Evolutionary conservation across 2,329 filamentous ascomycete genomes (phyloP), one percentile per base, ranked within the genome.

Genomic region (Colletotrichum phormii): DNA sequence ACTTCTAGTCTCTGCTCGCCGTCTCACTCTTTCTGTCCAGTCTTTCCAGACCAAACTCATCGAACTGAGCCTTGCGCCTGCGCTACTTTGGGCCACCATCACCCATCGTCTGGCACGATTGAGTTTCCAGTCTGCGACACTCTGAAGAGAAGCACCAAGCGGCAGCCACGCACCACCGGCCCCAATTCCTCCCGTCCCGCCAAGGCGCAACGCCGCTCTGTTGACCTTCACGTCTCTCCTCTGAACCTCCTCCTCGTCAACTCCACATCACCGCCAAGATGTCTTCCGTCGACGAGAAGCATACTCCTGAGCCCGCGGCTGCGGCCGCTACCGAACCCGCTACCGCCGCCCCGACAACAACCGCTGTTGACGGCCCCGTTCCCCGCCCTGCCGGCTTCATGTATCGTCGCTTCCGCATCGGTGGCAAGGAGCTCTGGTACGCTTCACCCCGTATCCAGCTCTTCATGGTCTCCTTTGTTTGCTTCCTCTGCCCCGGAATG

Each of bases 371-470:
- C 70, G 71, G 77, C 55, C 63, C 74, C 61, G 76, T 59, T 42
- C 67, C 75, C 54, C 86, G 85, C 35, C 88, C 88, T 2, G 54
- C 75, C 4, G 88, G 88, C 75, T 94, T 92, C 92, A 92, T 91
- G 83, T 94, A 95, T 86, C 90, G 88, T 78, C 85, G 86, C 61
- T 78, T 90, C 78, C 87, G 85, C 69, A 72, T 94, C 69, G 87
- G 88, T 22, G 83, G 85, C 62, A 82, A 83, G 71, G 86, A 87
- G 75, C 73, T 92, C 8, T 94, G 91, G 87, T 95, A 93, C 80
- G 93, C 93, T 26, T 94, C 93, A 70, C 93, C 93, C 13, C 89
- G 91, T 78, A 82, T 91, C 60, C 93, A 95, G 83, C 87, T 95
- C 46, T 77, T 93, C 74, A 88, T 95, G 86, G 92, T 95, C 67